Evolutionary conservation across 164 flowering plant species (phyloP), one percentile per base, ranked within the genome.

Genomic region (Annona cherimola): DNA sequence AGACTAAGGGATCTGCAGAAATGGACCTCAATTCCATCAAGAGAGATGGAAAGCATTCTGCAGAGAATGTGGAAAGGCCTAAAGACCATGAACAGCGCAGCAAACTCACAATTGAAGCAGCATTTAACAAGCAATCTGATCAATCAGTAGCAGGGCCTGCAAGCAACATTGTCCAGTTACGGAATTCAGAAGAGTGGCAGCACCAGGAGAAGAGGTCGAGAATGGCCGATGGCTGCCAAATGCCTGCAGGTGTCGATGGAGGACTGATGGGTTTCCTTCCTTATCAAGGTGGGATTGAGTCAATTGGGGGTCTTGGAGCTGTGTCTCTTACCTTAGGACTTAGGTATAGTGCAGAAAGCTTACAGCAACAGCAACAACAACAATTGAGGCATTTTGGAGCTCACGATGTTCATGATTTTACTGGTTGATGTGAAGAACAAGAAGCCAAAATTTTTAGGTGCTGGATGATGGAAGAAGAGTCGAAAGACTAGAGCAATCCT

Each of bases 281-380:
- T 11, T 66, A 84, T 18, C 81, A 76, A 35, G 68, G 71, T 44
- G 83, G 83, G 44, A 64, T 84, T 0, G 89, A 83, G 59, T 69
- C 77, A 9, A 82, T 85, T 9, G 89, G 92, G 4, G 89, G 92
- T 5, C 73, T 81, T 11, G 94, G 96, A 46, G 74, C 94, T 0
- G 93, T 90, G 41, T 88, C 95, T 1, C 88, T 93, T 1, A 91
- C 97, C 0, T 74, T 93, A 69, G 97, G 97, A 0, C 91, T 93
- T 4, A 80, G 88, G 79, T 92, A 90, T 63, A 84, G 85, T 42
- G 80, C 80, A 0, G 97, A 85, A 46, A 77, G 61, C 61, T 16
- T 57, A 16, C 86, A 79, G 39, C 74, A 64, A 39, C 83, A 78
- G 46, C 83, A 70, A 1, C 78, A 83, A 3, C 76, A 82, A 69